phyloP scores from a whole-genome alignment of 139 green algal species.

The Coccomyxa sp. region DNA sequence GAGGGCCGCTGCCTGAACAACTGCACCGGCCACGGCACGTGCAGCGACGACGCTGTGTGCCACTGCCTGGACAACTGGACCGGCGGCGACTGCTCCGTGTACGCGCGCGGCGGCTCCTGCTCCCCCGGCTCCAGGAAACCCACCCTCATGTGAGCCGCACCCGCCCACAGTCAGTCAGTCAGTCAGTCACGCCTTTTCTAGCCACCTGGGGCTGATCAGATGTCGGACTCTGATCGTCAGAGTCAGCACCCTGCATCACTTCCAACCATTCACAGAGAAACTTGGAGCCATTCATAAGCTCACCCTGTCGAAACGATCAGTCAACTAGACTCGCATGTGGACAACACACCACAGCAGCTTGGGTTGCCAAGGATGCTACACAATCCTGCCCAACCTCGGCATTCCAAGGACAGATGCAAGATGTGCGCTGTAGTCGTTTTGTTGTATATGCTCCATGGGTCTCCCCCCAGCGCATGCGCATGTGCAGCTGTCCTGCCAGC shows the following conservation, averaged over 20 bases:
- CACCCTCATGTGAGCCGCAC: neutral
- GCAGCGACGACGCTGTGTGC: slow-evolving; percentile 42
- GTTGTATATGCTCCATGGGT: too few relatives aligned
- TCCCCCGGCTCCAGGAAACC: slow-evolving; percentile 3
- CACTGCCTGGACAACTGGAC: slow-evolving; percentile 35
- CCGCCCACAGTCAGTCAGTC: neutral
- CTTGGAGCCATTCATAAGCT: too few relatives aligned
- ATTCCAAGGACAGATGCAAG: too few relatives aligned
- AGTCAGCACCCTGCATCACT: neutral
- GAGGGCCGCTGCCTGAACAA: slow-evolving; percentile 40
- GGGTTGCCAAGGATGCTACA: too few relatives aligned
- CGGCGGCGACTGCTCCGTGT: slow-evolving; percentile 57
- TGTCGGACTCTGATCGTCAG: neutral
- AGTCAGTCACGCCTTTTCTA: neutral
- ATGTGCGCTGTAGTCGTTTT: too few relatives aligned
- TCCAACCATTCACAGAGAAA: neutral
- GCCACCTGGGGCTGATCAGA: neutral
- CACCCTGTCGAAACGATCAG: too few relatives aligned
- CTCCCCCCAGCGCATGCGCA: too few relatives aligned
- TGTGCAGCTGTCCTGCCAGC: too few relatives aligned
- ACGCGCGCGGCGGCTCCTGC: slow-evolving; percentile 10
- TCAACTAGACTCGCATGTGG: too few relatives aligned
- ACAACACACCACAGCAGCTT: too few relatives aligned
- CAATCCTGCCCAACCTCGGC: too few relatives aligned
- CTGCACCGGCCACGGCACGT: slow-evolving; percentile 49